phyloP scores from a whole-genome alignment of 805 yeast genomes.

The Saturnispora kantuleensis region DNA sequence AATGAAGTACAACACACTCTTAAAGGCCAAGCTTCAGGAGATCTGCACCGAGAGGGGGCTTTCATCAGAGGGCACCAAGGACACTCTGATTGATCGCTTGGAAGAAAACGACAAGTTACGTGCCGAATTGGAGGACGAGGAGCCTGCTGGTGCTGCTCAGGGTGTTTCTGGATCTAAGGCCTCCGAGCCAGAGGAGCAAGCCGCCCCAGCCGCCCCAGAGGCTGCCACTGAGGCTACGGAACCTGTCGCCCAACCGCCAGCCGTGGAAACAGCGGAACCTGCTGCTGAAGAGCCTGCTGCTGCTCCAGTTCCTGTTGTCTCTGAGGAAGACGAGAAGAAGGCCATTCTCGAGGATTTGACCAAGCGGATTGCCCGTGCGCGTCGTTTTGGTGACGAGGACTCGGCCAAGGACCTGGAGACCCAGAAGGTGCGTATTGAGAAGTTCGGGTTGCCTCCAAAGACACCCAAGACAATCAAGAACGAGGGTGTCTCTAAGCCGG shows the following conservation, averaged over 20 bases:
- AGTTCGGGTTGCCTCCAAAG: conserved; percentile 63
- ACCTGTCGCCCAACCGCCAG: conserved; percentile 1
- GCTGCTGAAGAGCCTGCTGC: conserved; percentile 20
- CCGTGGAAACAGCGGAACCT: conserved; percentile 11
- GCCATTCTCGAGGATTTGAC: conserved; percentile 58
- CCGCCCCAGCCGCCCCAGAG: too few relatives aligned
- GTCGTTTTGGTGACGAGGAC: conserved; percentile 64
- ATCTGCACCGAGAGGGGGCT: conserved; percentile 57
- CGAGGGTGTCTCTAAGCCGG: not conserved
- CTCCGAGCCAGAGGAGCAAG: conserved; percentile 9
- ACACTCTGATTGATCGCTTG: conserved; percentile 60
- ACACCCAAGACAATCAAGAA: not conserved
- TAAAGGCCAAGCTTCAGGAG: conserved; percentile 81
- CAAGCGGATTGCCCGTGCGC: conserved; percentile 61
- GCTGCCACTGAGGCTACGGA: conserved; percentile 13
- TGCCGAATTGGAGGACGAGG: conserved; percentile 21
- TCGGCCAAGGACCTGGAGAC: conserved; percentile 43
- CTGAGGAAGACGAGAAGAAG: conserved; percentile 63
- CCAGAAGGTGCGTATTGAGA: conserved; percentile 61
- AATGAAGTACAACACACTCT: conserved; percentile 42
- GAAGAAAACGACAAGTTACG: conserved; percentile 42
- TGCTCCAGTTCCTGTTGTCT: conserved; percentile 21
- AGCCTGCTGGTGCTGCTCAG: not conserved
- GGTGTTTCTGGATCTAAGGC: conserved; percentile 11
- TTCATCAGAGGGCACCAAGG: conserved; percentile 67